Base-by-base conservation (phyloP, 2,329 filamentous ascomycete species). In the Neurospora sp. region DNA sequence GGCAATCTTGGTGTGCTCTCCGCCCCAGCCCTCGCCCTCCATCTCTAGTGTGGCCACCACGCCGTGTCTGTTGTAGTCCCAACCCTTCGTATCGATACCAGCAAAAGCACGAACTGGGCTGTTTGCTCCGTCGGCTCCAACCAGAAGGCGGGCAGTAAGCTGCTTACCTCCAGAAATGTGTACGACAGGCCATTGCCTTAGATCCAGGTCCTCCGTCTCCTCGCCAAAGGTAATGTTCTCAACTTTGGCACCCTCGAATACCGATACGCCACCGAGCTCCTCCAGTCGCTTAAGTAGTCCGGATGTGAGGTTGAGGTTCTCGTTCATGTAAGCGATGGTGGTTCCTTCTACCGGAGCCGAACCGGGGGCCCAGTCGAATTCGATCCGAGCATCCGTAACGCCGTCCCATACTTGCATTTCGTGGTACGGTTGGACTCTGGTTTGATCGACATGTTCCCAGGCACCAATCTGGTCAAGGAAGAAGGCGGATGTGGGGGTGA, bases 321-420 rank as follows among this genome's bases (percentile, higher is more conserved):
- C 96, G 57, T 90, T 92, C 95, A 99, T 99, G 78, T 96, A 97
- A 10, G 96, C 96, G 74, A 99, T 93, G 1, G 89, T 91, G 71
- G 82, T 80, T 75, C 81, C 80, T 66, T 81, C 78, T 66, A 80
- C 78, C 71, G 73, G 72, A 76, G 84, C 82, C 43, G 82, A 78
- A 62, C 77, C 79, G 5, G 82, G 82, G 28, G 80, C 80, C 90
- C 90, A 92, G 81, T 96, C 92, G 79, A 99, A 99, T 74, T 92
- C 91, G 78, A 99, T 96, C 75, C 90, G 88, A 41, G 93, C 92
- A 71, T 89, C 93, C 52, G 91, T 92, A 70, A 97, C 88, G 72
- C 95, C 96, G 79, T 99, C 96, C 96, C 96, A 99, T 39, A 98
- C 96, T 79, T 97, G 91, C 96, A 99, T 99, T 76, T 95, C 92